Evolutionary conservation across 805 yeast species (phyloP).

Genomic region (Yamadazyma nakazawae): DNA sequence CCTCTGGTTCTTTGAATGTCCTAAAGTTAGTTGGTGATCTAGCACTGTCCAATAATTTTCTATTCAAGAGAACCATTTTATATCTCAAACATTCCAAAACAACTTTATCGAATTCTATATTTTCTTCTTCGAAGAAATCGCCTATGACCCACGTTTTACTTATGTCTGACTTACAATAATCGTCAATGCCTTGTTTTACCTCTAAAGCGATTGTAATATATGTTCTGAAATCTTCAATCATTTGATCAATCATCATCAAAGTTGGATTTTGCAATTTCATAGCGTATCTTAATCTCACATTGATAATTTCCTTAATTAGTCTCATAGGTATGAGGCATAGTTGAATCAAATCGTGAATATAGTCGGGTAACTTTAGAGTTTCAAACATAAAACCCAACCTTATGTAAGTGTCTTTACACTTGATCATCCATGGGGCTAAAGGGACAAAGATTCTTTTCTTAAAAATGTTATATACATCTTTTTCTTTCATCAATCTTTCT

Average conservation of each 20-base stretch:
- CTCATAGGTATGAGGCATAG: conserved; percentile 74
- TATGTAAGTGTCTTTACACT: conserved; percentile 71
- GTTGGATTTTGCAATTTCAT: conserved; percentile 79
- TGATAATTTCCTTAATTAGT: conserved; percentile 74
- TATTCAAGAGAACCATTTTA: conserved; percentile 65
- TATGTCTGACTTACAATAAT: conserved; percentile 51
- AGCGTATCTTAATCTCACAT: conserved; percentile 73
- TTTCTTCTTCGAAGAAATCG: conserved; percentile 56
- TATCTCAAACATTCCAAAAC: conserved; percentile 72
- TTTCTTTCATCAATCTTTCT: conserved; percentile 77
- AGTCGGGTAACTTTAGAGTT: conserved; percentile 70
- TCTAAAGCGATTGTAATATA: conserved; percentile 74
- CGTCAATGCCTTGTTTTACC: conserved; percentile 63
- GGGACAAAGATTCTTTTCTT: conserved; percentile 63
- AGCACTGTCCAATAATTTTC: conserved; percentile 76
- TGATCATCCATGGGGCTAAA: conserved; percentile 76
- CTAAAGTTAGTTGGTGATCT: conserved; percentile 60
- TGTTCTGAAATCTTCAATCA: conserved; percentile 77
- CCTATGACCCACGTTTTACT: conserved; percentile 70
- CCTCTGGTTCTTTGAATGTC: conserved; percentile 89
- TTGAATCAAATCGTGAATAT: conserved; percentile 59
- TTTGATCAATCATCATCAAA: conserved; percentile 93
- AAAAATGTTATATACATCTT: conserved; percentile 70
- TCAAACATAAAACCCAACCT: conserved; percentile 60
- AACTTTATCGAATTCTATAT: conserved; percentile 53